Evolutionary conservation across 2,329 filamentous ascomycete genomes (phyloP).

Genomic region (Arthrobotrys musiformis): DNA sequence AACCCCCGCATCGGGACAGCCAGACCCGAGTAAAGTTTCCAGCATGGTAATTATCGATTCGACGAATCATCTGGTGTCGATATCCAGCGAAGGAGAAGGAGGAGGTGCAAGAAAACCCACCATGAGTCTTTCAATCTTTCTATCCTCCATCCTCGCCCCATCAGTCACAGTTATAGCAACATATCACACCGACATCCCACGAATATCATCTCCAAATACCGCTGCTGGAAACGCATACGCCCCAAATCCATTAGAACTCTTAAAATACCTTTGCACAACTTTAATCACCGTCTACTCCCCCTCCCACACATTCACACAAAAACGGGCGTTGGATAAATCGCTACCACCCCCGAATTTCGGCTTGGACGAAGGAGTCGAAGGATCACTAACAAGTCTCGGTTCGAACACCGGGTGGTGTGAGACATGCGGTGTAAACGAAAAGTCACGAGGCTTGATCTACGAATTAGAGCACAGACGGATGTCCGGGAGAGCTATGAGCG

Average conservation of each 20-base stretch:
- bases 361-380: conserved; percentile 79
- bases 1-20: conserved; percentile 53
- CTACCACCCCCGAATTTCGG: conserved; percentile 81
- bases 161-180: conserved; percentile 77
- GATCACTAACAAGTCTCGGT: conserved; percentile 76
- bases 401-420: conserved; percentile 63
- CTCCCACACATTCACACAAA: conserved; percentile 77
- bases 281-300: conserved; percentile 79
- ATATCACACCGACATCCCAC: conserved; percentile 84
- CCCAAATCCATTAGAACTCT: conserved; percentile 76
- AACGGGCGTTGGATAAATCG: conserved; percentile 80
- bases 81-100: conserved; percentile 28
- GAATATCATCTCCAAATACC: conserved; percentile 61
- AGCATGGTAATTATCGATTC: conserved; percentile 48
- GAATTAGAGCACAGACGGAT: conserved; percentile 79
- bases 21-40: conserved; percentile 17
- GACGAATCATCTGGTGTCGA: conserved; percentile 36
- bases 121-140: conserved; percentile 68
- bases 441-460: conserved; percentile 75
- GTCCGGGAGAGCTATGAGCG: conserved; percentile 79
- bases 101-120: conserved; percentile 19
- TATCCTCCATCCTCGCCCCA: conserved; percentile 75
- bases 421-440: conserved; percentile 63
- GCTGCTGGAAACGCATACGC: conserved; percentile 63
- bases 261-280: conserved; percentile 88